A percentile compares a stretch with the other conserved stretches of the same genome.
These are phyloP conservation scores for Phialophora macrospora DNA, from an alignment of 2,329 filamentous ascomycete species.

Conservation along the genomic window DNA sequence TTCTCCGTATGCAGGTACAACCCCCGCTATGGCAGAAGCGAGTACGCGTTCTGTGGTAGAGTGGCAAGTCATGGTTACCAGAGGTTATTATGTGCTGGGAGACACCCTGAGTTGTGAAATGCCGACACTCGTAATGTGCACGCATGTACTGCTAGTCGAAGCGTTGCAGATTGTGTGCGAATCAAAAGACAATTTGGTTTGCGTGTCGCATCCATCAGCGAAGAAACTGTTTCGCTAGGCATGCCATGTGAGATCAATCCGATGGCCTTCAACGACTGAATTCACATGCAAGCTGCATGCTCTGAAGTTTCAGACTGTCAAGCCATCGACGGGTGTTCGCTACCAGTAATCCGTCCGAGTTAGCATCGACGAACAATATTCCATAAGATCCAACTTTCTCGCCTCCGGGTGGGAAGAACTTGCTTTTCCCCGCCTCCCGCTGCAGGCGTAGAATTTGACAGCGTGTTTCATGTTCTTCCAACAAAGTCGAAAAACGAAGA, in stretches of 20 bases:
- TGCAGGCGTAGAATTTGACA: constrained; percentile 15
- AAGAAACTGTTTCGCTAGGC: background rate
- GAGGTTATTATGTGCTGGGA: background rate
- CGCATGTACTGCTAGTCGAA: background rate
- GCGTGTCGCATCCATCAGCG: constrained; percentile 2
- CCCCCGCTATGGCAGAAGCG: background rate
- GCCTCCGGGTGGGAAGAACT: constrained; percentile 24
- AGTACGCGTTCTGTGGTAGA: background rate
- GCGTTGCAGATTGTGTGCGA: background rate
- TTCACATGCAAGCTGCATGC: constrained; percentile 21
- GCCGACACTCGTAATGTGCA: background rate
- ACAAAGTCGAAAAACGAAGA: background rate
- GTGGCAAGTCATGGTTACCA: background rate
- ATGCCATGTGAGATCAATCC: background rate
- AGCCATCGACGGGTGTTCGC: constrained; percentile 12
- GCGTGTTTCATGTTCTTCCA: constrained; percentile 33
- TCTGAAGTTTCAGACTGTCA: background rate
- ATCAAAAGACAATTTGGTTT: background rate
- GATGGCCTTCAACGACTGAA: background rate
- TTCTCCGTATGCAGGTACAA: constrained; percentile 31
- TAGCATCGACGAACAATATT: constrained; percentile 8
- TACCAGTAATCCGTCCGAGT: background rate
- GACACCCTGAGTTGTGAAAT: background rate
- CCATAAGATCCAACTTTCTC: constrained; percentile 18
- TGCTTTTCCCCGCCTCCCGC: constrained; percentile 30